Conservation (phyloP, 257 asterid genomes). For the Anisodus acutangulus region DNA sequence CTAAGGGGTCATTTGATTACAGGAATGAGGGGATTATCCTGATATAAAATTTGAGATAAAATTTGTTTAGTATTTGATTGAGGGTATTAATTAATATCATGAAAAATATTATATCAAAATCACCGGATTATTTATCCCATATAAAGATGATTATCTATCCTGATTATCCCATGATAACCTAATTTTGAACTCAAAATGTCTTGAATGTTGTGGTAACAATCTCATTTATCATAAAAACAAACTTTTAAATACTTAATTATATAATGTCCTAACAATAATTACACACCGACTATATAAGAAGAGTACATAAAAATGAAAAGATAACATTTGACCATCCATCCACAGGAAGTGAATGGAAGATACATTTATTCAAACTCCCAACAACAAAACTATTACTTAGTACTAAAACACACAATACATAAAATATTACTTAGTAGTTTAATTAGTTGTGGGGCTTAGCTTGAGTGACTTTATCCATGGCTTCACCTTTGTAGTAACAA, state of each 20-base stretch:
- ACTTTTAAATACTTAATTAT: not conserved
- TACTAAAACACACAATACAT: not conserved
- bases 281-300: not conserved
- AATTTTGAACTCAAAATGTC: not conserved
- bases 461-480: slow-evolving; percentile 29
- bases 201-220: not conserved
- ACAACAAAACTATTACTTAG: not conserved
- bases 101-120: too few species aligned
- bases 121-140: too few species aligned
- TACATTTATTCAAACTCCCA: not conserved
- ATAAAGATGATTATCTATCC: too few species aligned
- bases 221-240: not conserved
- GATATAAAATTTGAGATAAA: too few species aligned
- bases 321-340: not conserved
- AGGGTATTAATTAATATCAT: too few species aligned
- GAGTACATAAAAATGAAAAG: not conserved
- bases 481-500: slow-evolving; percentile 34
- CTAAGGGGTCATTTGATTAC: too few species aligned
- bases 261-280: not conserved
- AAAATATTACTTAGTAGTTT: not conserved
- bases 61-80: too few species aligned
- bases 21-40: too few species aligned
- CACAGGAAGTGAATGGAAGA: not conserved
- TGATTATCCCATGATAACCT: not conserved
- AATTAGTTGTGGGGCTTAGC: slow-evolving; percentile 27